A percentile compares a stretch with the other conserved stretches of the same genome.
phyloP scores from a whole-genome alignment of 345 rosid species.

The Lepidium didymum region DNA sequence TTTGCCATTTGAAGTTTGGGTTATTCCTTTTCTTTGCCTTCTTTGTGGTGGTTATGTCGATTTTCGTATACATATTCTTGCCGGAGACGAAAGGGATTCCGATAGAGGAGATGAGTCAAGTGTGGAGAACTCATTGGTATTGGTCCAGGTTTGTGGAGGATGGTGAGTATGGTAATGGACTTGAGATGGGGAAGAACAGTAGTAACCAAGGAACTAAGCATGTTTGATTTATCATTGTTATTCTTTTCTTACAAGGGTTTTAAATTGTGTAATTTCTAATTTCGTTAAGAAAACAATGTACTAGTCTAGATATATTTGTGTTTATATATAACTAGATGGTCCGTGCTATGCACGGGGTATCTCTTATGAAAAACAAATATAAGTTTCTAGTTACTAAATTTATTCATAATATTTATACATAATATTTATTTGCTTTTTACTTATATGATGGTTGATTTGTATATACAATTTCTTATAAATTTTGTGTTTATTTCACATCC shows the following conservation, averaged over 20 bases:
- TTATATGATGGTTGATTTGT: too few relatives aligned
- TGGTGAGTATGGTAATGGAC: conserved; percentile 24
- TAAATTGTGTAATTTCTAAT: neutral
- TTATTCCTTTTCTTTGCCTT: conserved; percentile 29
- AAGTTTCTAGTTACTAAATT: too few relatives aligned
- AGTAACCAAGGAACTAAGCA: conserved; percentile 24
- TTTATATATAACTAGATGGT: conserved; percentile 31
- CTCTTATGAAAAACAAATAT: too few relatives aligned
- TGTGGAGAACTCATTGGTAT: conserved; percentile 38
- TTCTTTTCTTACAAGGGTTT: neutral
- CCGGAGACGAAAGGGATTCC: conserved; percentile 36
- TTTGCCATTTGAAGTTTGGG: conserved; percentile 31
- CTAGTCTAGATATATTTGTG: conserved; percentile 8
- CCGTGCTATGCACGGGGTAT: too few relatives aligned
- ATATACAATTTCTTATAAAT: too few relatives aligned
- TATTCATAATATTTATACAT: too few relatives aligned
- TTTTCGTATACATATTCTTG: conserved; percentile 25
- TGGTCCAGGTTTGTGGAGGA: conserved; percentile 33
- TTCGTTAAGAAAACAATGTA: conserved; percentile 15
- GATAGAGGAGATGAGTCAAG: conserved; percentile 34
- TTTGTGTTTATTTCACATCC: too few relatives aligned
- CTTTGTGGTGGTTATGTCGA: conserved; percentile 32
- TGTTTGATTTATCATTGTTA: conserved; percentile 7
- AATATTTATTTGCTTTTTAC: too few relatives aligned
- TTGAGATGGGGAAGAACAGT: conserved; percentile 24